Conservation (phyloP, 2,329 filamentous ascomycete genomes). For the Fusarium mangiferae region DNA sequence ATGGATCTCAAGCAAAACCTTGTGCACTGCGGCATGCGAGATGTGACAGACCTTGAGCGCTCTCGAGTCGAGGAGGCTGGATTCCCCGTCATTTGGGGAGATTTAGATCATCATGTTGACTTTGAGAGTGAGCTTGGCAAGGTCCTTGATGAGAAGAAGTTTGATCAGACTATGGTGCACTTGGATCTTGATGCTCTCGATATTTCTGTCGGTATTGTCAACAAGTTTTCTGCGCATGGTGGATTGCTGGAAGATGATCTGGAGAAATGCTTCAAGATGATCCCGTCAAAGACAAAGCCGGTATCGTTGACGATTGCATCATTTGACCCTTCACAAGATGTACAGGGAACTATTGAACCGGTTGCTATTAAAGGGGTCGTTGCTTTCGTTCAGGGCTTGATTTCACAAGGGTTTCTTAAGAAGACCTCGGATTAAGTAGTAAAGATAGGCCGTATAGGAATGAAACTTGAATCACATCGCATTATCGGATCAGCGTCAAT, state of each 20-base stretch:
- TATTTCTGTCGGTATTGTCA: slow-evolving; percentile 47
- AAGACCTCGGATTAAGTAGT: background rate
- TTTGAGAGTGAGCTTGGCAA: slow-evolving; percentile 24
- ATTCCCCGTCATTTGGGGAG: slow-evolving; percentile 46
- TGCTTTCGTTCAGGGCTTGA: slow-evolving; percentile 24
- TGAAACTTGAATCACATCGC: background rate
- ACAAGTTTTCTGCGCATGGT: slow-evolving; percentile 50
- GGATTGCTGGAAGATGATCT: slow-evolving; percentile 46
- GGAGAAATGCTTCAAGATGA: slow-evolving; percentile 24
- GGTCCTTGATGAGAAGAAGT: slow-evolving; percentile 19
- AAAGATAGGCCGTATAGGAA: background rate
- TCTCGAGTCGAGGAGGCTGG: slow-evolving; percentile 42
- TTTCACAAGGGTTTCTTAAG: slow-evolving; percentile 15
- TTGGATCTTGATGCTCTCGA: slow-evolving; percentile 52
- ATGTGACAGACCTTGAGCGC: slow-evolving; percentile 9
- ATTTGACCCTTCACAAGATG: slow-evolving; percentile 38
- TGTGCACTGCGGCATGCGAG: slow-evolving; percentile 6
- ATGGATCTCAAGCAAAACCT: background rate
- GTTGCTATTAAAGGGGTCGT: slow-evolving; percentile 23
- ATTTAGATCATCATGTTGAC: slow-evolving; percentile 7
- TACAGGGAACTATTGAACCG: slow-evolving; percentile 20
- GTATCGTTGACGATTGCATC: slow-evolving; percentile 28
- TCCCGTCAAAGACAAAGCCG: slow-evolving; percentile 28
- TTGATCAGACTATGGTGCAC: slow-evolving; percentile 45
- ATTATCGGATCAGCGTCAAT: background rate